Percentiles rank a stretch among this genome's conserved stretches.
Conservation (phyloP, 2,329 filamentous ascomycete genomes). For the Helotiales sp. region DNA sequence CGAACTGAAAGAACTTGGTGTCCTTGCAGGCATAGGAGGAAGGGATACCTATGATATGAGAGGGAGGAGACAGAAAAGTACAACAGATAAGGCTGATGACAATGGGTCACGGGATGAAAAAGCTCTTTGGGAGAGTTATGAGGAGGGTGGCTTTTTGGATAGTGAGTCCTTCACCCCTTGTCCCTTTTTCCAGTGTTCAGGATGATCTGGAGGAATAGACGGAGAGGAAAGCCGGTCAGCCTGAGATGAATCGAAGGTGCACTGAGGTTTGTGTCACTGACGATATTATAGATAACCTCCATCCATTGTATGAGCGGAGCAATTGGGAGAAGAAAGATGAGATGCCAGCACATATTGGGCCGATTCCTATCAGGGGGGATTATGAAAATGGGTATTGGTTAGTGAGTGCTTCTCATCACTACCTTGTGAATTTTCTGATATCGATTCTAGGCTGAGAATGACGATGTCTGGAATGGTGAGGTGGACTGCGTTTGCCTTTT, state of each 20-base stretch:
- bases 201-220: no score
- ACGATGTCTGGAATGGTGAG: constrained; percentile 3
- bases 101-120: no score
- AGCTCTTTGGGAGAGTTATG: no score
- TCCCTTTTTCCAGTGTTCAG: no score
- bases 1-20: not conserved
- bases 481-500: not conserved
- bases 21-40: not conserved
- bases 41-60: not conserved
- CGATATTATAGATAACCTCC: constrained; percentile 7
- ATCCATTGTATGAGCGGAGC: constrained; percentile 5
- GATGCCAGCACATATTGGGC: constrained; percentile 8
- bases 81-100: no score
- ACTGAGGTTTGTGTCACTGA: no score
- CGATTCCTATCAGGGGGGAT: constrained; percentile 8
- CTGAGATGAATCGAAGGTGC: no score
- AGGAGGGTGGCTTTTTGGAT: not conserved
- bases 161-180: no score
- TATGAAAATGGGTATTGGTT: constrained; percentile 14
- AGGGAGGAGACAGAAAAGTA: no score
- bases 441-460: constrained; percentile 4
- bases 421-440: not conserved
- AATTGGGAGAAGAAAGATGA: constrained; percentile 7
- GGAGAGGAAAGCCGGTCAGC: no score
- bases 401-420: constrained; percentile 4